phyloP scores from a whole-genome alignment of 2,329 filamentous ascomycete genomes.

The Aspergillus novoparasiticus region DNA sequence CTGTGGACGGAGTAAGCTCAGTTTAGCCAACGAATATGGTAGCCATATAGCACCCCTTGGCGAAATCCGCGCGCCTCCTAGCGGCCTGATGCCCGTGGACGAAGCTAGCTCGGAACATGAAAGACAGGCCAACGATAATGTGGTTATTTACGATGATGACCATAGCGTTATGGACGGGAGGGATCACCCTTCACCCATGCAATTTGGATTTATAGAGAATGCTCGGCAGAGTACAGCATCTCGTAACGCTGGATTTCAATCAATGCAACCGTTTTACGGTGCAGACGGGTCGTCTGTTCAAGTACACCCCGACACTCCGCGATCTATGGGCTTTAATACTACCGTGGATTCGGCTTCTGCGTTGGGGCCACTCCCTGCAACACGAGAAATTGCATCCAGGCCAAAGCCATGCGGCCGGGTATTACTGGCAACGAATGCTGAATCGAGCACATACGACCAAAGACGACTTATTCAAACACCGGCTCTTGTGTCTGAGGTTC shows the following conservation, averaged over 20 bases:
- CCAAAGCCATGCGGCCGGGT: conserved; percentile 31
- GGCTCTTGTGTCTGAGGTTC: conserved; percentile 43
- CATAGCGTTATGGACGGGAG: conserved; percentile 40
- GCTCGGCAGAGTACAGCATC: conserved; percentile 23
- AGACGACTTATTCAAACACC: conserved; percentile 34
- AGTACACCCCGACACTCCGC: conserved; percentile 17
- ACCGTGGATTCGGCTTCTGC: not conserved
- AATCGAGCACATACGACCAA: conserved; percentile 14
- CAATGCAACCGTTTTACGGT: conserved; percentile 18
- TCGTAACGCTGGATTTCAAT: conserved; percentile 22
- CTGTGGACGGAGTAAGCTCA: conserved; percentile 62
- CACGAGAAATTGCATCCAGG: conserved; percentile 32
- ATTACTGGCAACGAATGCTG: conserved; percentile 29
- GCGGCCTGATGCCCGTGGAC: conserved; percentile 45
- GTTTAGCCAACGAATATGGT: conserved; percentile 64
- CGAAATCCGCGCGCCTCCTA: conserved; percentile 51
- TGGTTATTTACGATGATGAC: conserved; percentile 43
- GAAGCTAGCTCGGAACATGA: conserved; percentile 45
- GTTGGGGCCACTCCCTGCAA: conserved; percentile 16
- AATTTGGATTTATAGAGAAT: conserved; percentile 42
- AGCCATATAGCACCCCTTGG: conserved; percentile 64
- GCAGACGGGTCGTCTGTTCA: conserved; percentile 20
- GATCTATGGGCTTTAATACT: conserved; percentile 11
- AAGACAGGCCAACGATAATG: conserved; percentile 37
- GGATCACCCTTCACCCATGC: conserved; percentile 37